Base-by-base conservation (phyloP, 2,329 filamentous ascomycete species). In the Aspergillus fumigatiaffinis region DNA sequence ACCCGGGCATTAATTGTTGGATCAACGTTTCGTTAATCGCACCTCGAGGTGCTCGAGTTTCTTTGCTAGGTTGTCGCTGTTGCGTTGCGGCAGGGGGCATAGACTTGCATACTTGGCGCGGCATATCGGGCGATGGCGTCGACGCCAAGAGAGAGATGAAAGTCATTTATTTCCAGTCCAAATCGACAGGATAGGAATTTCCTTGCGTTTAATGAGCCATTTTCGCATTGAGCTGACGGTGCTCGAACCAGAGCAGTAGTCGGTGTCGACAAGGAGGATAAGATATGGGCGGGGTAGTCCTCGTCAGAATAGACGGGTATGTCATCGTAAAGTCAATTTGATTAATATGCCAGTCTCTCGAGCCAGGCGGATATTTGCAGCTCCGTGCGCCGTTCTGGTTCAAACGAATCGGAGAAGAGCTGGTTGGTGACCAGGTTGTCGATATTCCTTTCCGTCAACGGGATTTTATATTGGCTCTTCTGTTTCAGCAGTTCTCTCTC, bases 311-410 rank as follows among this genome's bases (percentile, higher is more conserved):
- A 51, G 46, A 29, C 29, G 57, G n/a, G 50, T 51, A 53, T 26
- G 21, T 73, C 82, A 64, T 73, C 25, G 42, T 8, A 47, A 47
- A 26, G 44, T 25, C 44, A 47, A 47, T 26, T 14, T 47, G 44
- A 47, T 53, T 87, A 87, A 90, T 87, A 74, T 85, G 83, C 73
- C 88, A 87, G 60, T 78, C 83, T 74, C 82, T 83, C 79, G 88
- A 92, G 74, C 90, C 90, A 82, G 85, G 88, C 73, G 83, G 86
- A 76, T 90, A 93, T 66, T 77, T 82, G 80, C 88, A 92, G 67
- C 79, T 87, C 73, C 82, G 84, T 66, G 78, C 79, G 63, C 65
- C 80, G 76, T 83, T 87, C 57, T 77, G 75, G 61, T 80, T 84
- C 66, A 78, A 79, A 72, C 80, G 85, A 85, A 82, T 88, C 72